phyloP scores from a whole-genome alignment of 1,284 basidiomycete genomes.

The Coniophora puteana region DNA sequence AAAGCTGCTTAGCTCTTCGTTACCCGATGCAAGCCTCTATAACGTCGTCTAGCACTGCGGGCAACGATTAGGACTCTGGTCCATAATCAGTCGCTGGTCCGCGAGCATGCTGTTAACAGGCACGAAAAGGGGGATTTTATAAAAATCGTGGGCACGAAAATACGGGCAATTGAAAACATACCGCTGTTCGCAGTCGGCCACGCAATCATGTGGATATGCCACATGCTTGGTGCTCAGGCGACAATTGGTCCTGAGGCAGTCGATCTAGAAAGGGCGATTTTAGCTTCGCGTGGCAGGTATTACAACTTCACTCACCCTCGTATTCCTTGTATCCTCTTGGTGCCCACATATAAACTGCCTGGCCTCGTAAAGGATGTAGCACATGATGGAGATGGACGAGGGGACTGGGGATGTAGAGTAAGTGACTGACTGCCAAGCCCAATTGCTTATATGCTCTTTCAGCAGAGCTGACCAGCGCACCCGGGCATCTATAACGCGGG shows the following conservation, averaged over 20 bases:
- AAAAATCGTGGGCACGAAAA: too few species aligned
- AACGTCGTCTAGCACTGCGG: slow-evolving; percentile 15
- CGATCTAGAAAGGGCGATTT: slow-evolving; percentile 34
- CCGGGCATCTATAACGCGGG: too few species aligned
- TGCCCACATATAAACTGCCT: slow-evolving; percentile 35
- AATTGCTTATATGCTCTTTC: too few species aligned
- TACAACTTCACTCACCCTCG: slow-evolving; percentile 37
- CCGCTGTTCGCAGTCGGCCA: slow-evolving; percentile 33
- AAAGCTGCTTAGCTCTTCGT: too few species aligned
- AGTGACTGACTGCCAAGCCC: too few species aligned
- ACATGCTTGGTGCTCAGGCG: slow-evolving; percentile 35
- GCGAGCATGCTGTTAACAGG: slow-evolving; percentile 21
- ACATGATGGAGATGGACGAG: slow-evolving; percentile 30
- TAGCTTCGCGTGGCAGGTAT: too few species aligned
- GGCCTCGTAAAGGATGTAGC: slow-evolving; percentile 34
- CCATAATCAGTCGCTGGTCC: slow-evolving; percentile 25
- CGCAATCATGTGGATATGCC: slow-evolving; percentile 33
- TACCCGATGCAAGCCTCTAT: too few species aligned
- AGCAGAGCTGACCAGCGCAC: too few species aligned
- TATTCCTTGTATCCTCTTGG: slow-evolving; percentile 25
- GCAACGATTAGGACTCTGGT: slow-evolving; percentile 13
- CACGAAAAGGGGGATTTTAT: background rate
- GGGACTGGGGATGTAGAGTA: too few species aligned
- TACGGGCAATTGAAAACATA: slow-evolving; percentile 16
- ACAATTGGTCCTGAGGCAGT: slow-evolving; percentile 39